Base-by-base conservation (phyloP, 805 yeast genomes). In the Candida tibetensis region DNA sequence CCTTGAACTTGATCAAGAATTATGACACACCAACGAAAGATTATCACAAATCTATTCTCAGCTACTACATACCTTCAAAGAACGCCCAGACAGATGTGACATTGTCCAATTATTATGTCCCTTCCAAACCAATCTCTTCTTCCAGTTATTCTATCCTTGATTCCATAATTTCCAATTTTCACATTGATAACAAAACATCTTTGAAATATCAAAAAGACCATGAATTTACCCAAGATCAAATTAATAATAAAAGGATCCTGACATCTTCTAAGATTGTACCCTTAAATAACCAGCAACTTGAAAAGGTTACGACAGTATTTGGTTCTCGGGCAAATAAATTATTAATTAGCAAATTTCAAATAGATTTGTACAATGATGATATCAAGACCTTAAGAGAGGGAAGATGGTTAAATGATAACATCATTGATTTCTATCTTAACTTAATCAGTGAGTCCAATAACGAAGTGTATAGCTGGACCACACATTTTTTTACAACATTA, bases 371-470 rank as follows among this genome's bases (percentile, higher is more conserved):
- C 3, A 74, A 75, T 0, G 63, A 76, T 23, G 99, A 93, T 57
- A 59, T 91, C 39, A 69, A 72, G 31, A 88, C 96, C 0, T 66
- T 93, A 23, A 62, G 72, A 6, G 85, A 82, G 37, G 71, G 82
- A 4, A 63, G 72, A 28, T 93, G 99, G 99, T 71, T 93, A 21
- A 93, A 93, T 56, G 99, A 93, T 60, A 85, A 82, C 30, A 74
- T 93, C 4, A 90, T 93, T 41, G 98, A 93, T 54, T 82, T 81
- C 49, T 91, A 83, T 56, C 67, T 90, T 52, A 68, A 70, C 30
- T 49, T 82, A 48, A 62, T 82, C 5, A 66, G 77, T 2, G 70
- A 71, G 4, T 55, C 76, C 17, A 37, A 51, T 3, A 43, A 73
- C 2, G 57, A 62, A 18, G 66, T 77, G 1, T 87, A 79, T 52